Base-by-base conservation (phyloP, 345 rosid genomes). In the Durio zibethinus region DNA sequence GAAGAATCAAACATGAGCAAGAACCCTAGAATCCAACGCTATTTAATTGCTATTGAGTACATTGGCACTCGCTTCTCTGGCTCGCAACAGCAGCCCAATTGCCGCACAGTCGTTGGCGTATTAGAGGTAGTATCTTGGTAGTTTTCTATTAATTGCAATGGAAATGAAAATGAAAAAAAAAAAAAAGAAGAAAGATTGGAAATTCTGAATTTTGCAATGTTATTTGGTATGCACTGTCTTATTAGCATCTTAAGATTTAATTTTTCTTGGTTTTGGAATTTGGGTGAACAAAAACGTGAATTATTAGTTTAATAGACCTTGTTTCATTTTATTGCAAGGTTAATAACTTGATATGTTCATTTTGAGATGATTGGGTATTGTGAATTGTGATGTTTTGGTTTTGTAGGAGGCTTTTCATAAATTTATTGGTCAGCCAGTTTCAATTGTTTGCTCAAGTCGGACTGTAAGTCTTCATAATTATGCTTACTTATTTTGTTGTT, bases 21-120 rank as follows among this genome's bases (percentile, higher is more conserved):
- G 27, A 92, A 85, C 79, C 88, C 89, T 56, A 80, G 90, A 78
- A 14, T 82, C 65, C 99, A 93, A 74, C 93, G 99, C 50, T 95
- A 95, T 80, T 83, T 95, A 84, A 78, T 95, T 1, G 97, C 97
- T 52, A 76, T 95, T 31, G 97, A 95, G 85, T 95, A 95, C 69
- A 83, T 93, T 7, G 98, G 99, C 10, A 92, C 96, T 63, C 94
- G 94, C 33, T 95, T 95, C 78, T 87, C 86, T 5, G 98, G 99
- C 1, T 92, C 97, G 25, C 99, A 95, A 81, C 86, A 95, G 82
- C 99, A 95, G 81, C 83, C 80, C 21, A 85, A 54, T 66, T 57
- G 75, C 78, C 88, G 99, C 38, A 95, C 99, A 0, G 99, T 90
- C 66, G 93, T 90, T 62, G 96, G 96, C 14, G 94, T 82, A 10